Percentiles rank a stretch among this genome's conserved stretches.
Evolutionary conservation across 352 stramenopile genomes (phyloP).

Genomic region (Phytopythium sindhum): DNA sequence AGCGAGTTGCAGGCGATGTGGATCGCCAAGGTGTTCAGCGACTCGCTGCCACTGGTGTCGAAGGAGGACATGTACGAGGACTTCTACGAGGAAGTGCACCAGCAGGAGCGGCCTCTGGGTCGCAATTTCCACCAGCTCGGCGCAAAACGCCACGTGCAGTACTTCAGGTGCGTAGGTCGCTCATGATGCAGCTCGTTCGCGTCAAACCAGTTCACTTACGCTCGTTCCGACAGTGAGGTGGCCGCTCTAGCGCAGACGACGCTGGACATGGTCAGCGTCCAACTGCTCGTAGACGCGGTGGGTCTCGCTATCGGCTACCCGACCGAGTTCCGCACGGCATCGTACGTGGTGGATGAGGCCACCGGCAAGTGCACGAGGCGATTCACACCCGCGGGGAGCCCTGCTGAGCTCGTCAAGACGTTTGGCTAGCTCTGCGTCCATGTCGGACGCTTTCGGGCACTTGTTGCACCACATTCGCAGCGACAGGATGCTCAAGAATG

Average conservation of each 20-base stretch:
- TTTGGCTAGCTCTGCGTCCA: not conserved
- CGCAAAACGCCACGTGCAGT: slow-evolving; percentile 30
- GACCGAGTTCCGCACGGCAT: not conserved
- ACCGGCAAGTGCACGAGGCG: not conserved
- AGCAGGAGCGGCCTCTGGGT: slow-evolving; percentile 33
- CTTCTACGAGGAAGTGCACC: slow-evolving; percentile 42
- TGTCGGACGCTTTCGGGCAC: not conserved
- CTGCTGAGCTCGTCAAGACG: not conserved
- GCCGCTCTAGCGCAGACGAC: slow-evolving; percentile 33
- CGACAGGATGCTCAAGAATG: too few species aligned
- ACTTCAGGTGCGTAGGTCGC: slow-evolving; percentile 35
- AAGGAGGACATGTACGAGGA: slow-evolving; percentile 70
- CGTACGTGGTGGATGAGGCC: not conserved
- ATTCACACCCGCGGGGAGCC: not conserved
- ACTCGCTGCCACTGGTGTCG: slow-evolving; percentile 30
- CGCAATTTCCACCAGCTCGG: slow-evolving; percentile 73
- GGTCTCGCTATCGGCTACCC: slow-evolving; percentile 55
- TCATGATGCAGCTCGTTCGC: not conserved
- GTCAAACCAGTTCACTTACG: not conserved
- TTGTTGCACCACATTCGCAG: too few species aligned
- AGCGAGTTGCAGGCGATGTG: slow-evolving; percentile 76
- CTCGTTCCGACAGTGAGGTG: slow-evolving; percentile 24
- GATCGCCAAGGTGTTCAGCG: slow-evolving; percentile 54
- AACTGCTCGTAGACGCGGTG: slow-evolving; percentile 67
- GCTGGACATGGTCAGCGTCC: slow-evolving; percentile 40